Evolutionary conservation across 2,329 filamentous ascomycete genomes (phyloP).

Genomic region (Aspergillus sp.): DNA sequence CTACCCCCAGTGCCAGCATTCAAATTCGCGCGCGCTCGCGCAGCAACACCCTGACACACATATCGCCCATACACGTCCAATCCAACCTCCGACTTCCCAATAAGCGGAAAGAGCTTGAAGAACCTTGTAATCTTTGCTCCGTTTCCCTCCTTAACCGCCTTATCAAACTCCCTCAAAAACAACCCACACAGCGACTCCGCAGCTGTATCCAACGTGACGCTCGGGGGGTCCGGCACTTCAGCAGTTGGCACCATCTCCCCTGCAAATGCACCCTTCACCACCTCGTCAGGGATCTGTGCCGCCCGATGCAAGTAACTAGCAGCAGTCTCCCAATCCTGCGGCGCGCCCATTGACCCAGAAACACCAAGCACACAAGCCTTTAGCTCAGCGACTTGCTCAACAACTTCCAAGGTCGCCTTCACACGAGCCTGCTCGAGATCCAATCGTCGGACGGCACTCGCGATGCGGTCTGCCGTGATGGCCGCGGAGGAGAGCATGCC

Average conservation of each 20-base stretch:
- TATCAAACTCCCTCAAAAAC: constrained; percentile 92
- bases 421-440: constrained; percentile 89
- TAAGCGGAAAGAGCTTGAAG: constrained; percentile 95
- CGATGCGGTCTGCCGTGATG: constrained; percentile 76
- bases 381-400: constrained; percentile 93
- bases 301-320: constrained; percentile 83
- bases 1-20: constrained; percentile 60
- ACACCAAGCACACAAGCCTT: constrained; percentile 95
- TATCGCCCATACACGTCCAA: constrained; percentile 93
- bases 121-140: constrained; percentile 87
- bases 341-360: constrained; percentile 90
- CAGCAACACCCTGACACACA: constrained; percentile 89
- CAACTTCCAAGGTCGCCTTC: constrained; percentile 80
- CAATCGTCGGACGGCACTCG: constrained; percentile 75
- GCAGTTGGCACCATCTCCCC: constrained; percentile 89
- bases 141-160: constrained; percentile 78
- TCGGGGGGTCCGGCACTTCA: constrained; percentile 87
- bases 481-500: constrained; percentile 85
- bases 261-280: constrained; percentile 78
- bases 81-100: constrained; percentile 80
- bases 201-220: constrained; percentile 76
- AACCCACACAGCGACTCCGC: constrained; percentile 83
- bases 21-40: constrained; percentile 71
- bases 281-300: constrained; percentile 68
- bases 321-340: constrained; percentile 97